These are phyloP conservation scores for Gossypium armourianum DNA, from an alignment of 441 rosid genomes.

Conservation along the genomic window DNA sequence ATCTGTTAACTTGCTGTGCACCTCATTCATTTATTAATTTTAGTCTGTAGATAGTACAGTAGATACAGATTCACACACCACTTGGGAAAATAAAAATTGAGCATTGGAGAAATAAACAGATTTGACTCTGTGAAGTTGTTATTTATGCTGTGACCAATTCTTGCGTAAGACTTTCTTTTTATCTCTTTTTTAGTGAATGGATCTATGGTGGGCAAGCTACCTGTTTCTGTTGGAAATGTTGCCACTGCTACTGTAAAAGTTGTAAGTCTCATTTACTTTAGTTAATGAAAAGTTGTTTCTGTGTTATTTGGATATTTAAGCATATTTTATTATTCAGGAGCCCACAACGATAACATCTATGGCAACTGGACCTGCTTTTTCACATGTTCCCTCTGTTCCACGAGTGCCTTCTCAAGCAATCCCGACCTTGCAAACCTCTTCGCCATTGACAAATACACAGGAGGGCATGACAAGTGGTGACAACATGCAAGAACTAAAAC, in stretches of 20 bases:
- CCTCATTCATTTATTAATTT: slow-evolving; percentile 3
- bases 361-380: slow-evolving; percentile 50
- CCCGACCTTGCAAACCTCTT: slow-evolving; percentile 69
- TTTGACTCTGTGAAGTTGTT: neutral
- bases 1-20: neutral
- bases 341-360: slow-evolving; percentile 63
- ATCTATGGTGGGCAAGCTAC: slow-evolving; percentile 47
- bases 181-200: slow-evolving; percentile 49
- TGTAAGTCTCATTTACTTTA: slow-evolving; percentile 39
- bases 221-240: slow-evolving; percentile 57
- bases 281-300: slow-evolving; percentile 21
- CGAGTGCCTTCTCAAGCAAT: slow-evolving; percentile 65
- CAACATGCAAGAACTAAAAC: slow-evolving; percentile 62
- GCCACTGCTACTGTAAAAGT: slow-evolving; percentile 80
- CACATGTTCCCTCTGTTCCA: slow-evolving; percentile 53
- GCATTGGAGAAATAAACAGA: neutral
- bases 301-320: slow-evolving; percentile 9
- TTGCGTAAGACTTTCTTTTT: slow-evolving; percentile 17
- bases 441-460: slow-evolving; percentile 65
- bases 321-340: slow-evolving; percentile 42
- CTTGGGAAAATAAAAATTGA: neutral
- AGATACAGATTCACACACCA: neutral
- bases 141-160: slow-evolving; percentile 21
- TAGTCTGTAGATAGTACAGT: neutral
- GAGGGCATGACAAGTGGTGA: slow-evolving; percentile 53